Evolutionary conservation across 257 asterid genomes (phyloP), one percentile per base, ranked within the genome.

Genomic region (Solanum acaule): DNA sequence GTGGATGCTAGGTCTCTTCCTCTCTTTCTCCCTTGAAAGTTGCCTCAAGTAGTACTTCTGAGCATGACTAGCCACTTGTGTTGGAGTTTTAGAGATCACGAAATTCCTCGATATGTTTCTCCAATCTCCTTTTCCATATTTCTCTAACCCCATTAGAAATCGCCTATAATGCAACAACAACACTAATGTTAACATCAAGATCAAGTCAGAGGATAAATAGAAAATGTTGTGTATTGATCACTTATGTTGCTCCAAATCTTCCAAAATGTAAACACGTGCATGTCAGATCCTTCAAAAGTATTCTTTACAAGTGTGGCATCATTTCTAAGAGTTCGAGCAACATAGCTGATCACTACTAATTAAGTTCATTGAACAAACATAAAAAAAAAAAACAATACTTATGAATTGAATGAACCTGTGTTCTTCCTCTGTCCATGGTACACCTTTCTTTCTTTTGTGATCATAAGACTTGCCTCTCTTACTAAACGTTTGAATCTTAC

Each of bases 51-150:
- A 96, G 90, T 94, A 96, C 86, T 96, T 96, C 89, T 96, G 98
- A 87, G 98, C 98, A 90, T 95, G 98, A 92, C 98, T 95, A 20
- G 98, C 98, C 46, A 95, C 98, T 89, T 95, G 98, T 13, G 97
- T 93, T 33, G 98, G 98, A 6, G 95, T 93, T 87, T 95, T 95
- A 6, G 98, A 87, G 37, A 91, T 89, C 46, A 95, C 98, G n/a
- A 91, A 94, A 85, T 95, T 92, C n/a, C 96, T 75, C 1, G 98
- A 93, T 2, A 95, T 95, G 83, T 92, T 95, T 71, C 96, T 93
- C 98, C 98, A 95, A 35, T 96, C 98, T 6, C 98, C 98, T 90
- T 93, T 96, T 0, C 98, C 98, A 65, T 93, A 92, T 52, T 92
- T 92, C 77, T 94, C 89, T 15, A 96, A 96, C 33, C 98, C 98